Evolutionary conservation across 495 filamentous ascomycete genomes (phyloP), one percentile per base, ranked within the genome.

Genomic region (Venustampulla echinocandica): DNA sequence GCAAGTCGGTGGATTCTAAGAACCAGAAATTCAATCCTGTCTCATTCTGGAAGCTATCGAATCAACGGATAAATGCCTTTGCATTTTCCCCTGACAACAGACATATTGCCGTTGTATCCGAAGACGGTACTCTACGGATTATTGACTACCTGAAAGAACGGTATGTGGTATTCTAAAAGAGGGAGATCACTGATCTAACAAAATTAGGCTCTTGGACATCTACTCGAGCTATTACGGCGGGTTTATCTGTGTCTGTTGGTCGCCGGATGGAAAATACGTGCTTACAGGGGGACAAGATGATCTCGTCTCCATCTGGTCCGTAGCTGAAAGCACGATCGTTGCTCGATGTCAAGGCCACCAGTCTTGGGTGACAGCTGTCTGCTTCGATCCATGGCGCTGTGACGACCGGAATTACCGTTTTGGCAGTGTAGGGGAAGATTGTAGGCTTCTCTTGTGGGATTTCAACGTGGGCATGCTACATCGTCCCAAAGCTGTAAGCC

Each of bases 391-490:
- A 0, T 97, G 92, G 92, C 76, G 89, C 41, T 97, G 92, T 62
- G 92, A 97, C 59, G 87, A 90, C 53, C 75, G 82, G 50, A 96
- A 87, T 50, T 98, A 98, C 58, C 76, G 92, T 2, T 93, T 98
- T 53, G 92, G 93, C 21, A 93, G 85, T 54, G 93, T 97, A 13
- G 93, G 93, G 4, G 89, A 95, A 61, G 92, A 98, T 60, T 85
- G 92, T 55, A 67, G 87, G 44, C 63, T 98, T 24, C 74, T 95
- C 40, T 68, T 98, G 24, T 98, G 92, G 92, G 92, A 98, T 68
- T 98, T 98, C 63, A 92, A 81, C 48, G 89, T 95, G 21, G 89
- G 89, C 39, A 96, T 96, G 89, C 68, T 98, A 52, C 82, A 90
- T 61, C 77, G 92, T 24, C 93, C 92, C 1, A 87, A 84, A 57